Conservation (phyloP, 2,329 filamentous ascomycete species). For the Teratosphaeria gauchensis region DNA sequence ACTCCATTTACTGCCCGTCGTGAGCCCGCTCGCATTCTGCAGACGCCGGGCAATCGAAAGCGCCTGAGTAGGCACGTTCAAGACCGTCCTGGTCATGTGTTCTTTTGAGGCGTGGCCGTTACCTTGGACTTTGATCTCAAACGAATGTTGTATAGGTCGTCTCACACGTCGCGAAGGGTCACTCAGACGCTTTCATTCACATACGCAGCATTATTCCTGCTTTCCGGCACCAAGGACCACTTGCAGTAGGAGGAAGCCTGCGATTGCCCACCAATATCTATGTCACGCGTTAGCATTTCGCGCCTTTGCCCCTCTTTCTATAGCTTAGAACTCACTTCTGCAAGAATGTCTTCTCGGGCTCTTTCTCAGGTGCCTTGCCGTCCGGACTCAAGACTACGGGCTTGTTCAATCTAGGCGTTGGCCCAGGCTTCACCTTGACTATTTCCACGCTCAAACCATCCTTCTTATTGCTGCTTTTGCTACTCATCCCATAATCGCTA, state of each 20-base stretch:
- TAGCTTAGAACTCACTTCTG: conserved; percentile 35
- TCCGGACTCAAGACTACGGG: conserved; percentile 47
- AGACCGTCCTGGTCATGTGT: too few species aligned
- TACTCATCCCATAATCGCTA: conserved; percentile 12
- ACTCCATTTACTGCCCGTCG: too few species aligned
- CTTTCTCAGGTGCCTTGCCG: conserved; percentile 40
- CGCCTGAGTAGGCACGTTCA: too few species aligned
- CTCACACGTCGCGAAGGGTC: too few species aligned
- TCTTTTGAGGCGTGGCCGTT: too few species aligned
- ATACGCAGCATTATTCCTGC: conserved; percentile 12
- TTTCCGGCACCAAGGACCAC: conserved; percentile 33
- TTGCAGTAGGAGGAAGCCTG: conserved; percentile 38
- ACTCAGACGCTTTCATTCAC: too few species aligned
- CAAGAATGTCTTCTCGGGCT: conserved; percentile 41
- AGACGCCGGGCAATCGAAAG: too few species aligned
- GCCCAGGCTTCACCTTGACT: conserved; percentile 28
- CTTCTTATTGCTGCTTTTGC: conserved; percentile 12
- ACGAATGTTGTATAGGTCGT: too few species aligned
- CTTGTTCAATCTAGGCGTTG: conserved; percentile 39
- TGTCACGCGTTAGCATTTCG: conserved; percentile 9
- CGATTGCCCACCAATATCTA: conserved; percentile 44
- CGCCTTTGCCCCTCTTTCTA: not conserved
- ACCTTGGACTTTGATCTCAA: too few species aligned
- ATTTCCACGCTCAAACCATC: conserved; percentile 35
- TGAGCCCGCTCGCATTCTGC: too few species aligned